Percentiles rank a stretch among this genome's conserved stretches.
phyloP scores from a whole-genome alignment of 2,329 filamentous ascomycete genomes.

The Colletotrichum sublineola region DNA sequence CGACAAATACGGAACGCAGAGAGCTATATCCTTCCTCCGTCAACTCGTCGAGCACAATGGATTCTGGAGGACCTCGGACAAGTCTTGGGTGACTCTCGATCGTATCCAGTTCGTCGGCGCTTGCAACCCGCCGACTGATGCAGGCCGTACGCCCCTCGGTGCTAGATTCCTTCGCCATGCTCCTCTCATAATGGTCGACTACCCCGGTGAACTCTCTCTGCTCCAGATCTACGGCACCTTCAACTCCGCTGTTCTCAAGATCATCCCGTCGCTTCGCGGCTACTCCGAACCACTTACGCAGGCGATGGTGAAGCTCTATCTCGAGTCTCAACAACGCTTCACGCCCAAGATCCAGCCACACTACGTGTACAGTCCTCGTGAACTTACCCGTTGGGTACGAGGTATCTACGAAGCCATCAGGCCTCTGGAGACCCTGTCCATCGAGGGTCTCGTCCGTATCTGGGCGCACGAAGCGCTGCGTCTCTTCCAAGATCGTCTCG shows the following conservation, averaged over 20 bases:
- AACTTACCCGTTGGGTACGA: constrained; percentile 96
- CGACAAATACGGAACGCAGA: constrained; percentile 97
- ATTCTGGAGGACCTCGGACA: constrained; percentile 98
- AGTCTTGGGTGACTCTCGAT: constrained; percentile 97
- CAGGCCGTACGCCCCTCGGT: constrained; percentile 93
- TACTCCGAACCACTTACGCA: constrained; percentile 95
- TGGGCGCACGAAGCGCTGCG: constrained; percentile 98
- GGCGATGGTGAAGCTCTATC: constrained; percentile 97
- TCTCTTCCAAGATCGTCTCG: constrained; percentile 96
- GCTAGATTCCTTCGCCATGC: constrained; percentile 95
- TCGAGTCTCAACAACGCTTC: constrained; percentile 94
- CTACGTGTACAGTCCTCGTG: constrained; percentile 99
- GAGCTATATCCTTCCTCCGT: constrained; percentile 95
- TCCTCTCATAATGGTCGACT: constrained; percentile 99
- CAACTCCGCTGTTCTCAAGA: constrained; percentile 95
- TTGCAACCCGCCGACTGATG: constrained; percentile 98
- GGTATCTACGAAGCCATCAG: constrained; percentile 97
- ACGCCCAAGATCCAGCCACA: constrained; percentile 97
- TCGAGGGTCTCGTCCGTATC: constrained; percentile 94
- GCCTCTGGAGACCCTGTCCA: constrained; percentile 86
- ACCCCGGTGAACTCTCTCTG: constrained; percentile 94
- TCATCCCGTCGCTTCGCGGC: constrained; percentile 92
- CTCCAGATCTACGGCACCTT: constrained; percentile 99
- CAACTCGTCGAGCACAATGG: constrained; percentile 99
- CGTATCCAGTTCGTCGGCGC: constrained; percentile 99